Base-by-base conservation (phyloP, 768 basidiomycete species). In the Mycena latifolia region DNA sequence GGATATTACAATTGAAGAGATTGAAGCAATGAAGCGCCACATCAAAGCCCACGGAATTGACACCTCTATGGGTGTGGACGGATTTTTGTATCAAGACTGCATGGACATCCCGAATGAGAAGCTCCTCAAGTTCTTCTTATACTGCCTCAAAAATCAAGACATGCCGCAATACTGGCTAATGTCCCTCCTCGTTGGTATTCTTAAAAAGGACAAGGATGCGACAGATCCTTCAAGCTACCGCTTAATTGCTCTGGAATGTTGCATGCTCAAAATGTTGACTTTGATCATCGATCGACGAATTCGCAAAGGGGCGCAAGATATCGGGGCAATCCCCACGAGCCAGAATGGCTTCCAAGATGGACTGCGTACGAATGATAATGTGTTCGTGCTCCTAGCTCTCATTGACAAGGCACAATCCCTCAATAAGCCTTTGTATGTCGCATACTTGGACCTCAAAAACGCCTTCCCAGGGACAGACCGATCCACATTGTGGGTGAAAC, bases 151-250 rank as follows among this genome's bases (percentile, higher is more conserved):
- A 18, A 9, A 54, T 18, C 53, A 54, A 12, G 53, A 54, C 6
- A 54, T 54, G 53, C 53, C 53, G 1, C 53, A 15, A 14, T 25
- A 7, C 15, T 54, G 53, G 53, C 24, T 54, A 0, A 51, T 22
- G 1, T 37, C 53, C 4, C 35, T 54, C 2, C 17, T 54, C 3
- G 39, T 54, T 39, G 33, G 53, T 2, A 51, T 29, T 20, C 28
- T 51, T 15, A 51, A 51, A 18, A 28, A 51, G 50, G 50, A 51
- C 29, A 51, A 54, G 24, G 53, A 37, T 18, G 33, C 53, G 3
- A 39, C 53, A 3, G 53, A 54, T 15, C 53, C 53, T 9, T 54
- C 53, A 2, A 54, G 53, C 35, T 54, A 54, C 24, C 33, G 53
- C 10, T 24, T 54, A 9, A 54, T 39, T n/a, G 43, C 27, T 25